phyloP scores from a whole-genome alignment of 2,329 filamentous ascomycete species.

The Epichloe hybrida region DNA sequence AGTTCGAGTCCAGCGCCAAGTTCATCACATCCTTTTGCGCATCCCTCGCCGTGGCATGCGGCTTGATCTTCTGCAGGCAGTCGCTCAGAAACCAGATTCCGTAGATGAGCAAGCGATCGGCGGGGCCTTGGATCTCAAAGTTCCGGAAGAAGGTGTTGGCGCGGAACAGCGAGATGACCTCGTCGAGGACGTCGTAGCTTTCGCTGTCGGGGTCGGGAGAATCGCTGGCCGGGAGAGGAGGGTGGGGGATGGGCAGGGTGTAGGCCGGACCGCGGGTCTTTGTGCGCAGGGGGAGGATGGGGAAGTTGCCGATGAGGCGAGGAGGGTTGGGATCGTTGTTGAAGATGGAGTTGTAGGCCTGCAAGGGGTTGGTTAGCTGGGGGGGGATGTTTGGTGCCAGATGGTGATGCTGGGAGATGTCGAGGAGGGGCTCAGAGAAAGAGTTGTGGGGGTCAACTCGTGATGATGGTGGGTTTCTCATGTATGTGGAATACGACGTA shows the following conservation, averaged over 20 bases:
- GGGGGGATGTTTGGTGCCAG: neutral
- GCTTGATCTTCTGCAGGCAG: conserved; percentile 76
- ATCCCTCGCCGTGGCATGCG: conserved; percentile 47
- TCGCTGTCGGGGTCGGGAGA: conserved; percentile 73
- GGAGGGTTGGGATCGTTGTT: conserved; percentile 59
- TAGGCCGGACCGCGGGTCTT: conserved; percentile 92
- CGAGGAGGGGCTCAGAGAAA: neutral
- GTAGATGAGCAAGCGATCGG: conserved; percentile 89
- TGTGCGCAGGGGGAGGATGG: conserved; percentile 85
- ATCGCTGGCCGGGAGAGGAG: conserved; percentile 44
- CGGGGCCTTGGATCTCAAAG: conserved; percentile 95
- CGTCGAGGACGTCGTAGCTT: conserved; percentile 92
- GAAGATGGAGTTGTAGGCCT: conserved; percentile 99
- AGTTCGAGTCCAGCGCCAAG: conserved; percentile 80
- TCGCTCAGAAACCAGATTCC: conserved; percentile 92
- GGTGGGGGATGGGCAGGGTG: conserved; percentile 51
- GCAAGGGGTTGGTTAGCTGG: conserved; percentile 7
- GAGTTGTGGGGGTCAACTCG: neutral
- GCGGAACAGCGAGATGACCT: conserved; percentile 83
- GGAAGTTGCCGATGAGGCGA: conserved; percentile 71
- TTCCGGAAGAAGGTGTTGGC: conserved; percentile 99
- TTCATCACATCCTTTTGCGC: conserved; percentile 70
- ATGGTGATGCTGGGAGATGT: neutral
- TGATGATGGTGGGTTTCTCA: neutral
- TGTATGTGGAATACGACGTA: neutral